Conservation (phyloP, 805 yeast species). For the Suhomyces tanzawaensis region DNA sequence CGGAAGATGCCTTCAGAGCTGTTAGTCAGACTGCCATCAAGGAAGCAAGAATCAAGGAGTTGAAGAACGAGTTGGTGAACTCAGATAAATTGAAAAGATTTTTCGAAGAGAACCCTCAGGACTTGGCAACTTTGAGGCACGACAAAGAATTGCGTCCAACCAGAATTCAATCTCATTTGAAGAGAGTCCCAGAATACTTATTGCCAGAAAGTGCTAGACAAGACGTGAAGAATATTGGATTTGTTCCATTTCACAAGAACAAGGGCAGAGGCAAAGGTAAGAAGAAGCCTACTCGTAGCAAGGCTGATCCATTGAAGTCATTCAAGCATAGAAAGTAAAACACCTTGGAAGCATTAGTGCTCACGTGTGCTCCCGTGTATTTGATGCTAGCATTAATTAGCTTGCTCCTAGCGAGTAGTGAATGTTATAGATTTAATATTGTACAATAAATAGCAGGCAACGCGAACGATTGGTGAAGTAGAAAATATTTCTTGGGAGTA, state of each 20-base stretch:
- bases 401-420: no score
- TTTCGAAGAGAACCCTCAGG: constrained; percentile 97
- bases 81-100: constrained; percentile 90
- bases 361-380: no score
- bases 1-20: constrained; percentile 95
- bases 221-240: constrained; percentile 55
- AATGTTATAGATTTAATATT: no score
- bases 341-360: no score
- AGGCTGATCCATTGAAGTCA: constrained; percentile 64
- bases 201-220: constrained; percentile 75
- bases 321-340: constrained; percentile 22
- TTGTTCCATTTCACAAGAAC: constrained; percentile 67
- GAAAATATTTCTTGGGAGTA: no score
- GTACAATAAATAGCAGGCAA: no score
- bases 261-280: constrained; percentile 45
- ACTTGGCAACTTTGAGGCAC: constrained; percentile 82
- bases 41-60: constrained; percentile 89
- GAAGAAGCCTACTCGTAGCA: constrained; percentile 37
- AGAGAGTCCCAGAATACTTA: constrained; percentile 88
- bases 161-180: constrained; percentile 79
- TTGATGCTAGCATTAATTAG: no score
- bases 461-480: no score
- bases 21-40: constrained; percentile 86
- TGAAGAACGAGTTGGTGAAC: constrained; percentile 80
- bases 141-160: constrained; percentile 85